These are phyloP conservation scores for Epithele typhae DNA, from an alignment of 768 basidiomycete species.

Conservation along the genomic window DNA sequence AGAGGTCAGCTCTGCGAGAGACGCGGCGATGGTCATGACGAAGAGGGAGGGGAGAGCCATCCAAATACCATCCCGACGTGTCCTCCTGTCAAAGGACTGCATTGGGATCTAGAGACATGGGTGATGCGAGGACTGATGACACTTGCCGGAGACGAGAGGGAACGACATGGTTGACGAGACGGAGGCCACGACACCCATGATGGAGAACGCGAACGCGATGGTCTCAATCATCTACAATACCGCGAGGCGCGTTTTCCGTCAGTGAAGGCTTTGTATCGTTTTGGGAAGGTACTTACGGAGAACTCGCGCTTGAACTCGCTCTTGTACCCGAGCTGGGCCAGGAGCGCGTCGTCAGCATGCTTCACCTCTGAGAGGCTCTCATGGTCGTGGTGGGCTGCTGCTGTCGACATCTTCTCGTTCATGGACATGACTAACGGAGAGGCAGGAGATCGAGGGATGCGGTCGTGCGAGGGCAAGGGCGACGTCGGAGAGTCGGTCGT, in stretches of 20 bases:
- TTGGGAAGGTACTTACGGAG: constrained; percentile 45
- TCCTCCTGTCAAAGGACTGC: constrained; percentile 40
- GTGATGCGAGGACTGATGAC: too few relatives aligned
- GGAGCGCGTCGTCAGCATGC: constrained; percentile 49
- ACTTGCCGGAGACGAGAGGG: constrained; percentile 54
- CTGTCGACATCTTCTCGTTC: too few relatives aligned
- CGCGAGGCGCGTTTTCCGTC: too few relatives aligned
- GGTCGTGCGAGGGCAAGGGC: too few relatives aligned
- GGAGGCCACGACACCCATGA: constrained; percentile 70
- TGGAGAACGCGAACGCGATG: constrained; percentile 62
- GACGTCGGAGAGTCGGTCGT: too few relatives aligned
- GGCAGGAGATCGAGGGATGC: too few relatives aligned
- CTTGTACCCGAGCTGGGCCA: constrained; percentile 70
- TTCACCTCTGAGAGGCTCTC: constrained; percentile 17
- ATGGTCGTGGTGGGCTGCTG: too few relatives aligned
- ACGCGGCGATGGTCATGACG: constrained; percentile 61
- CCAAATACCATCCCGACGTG: constrained; percentile 78
- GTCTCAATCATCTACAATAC: constrained; percentile 57
- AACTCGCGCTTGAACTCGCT: constrained; percentile 73
- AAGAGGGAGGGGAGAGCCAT: constrained; percentile 72
- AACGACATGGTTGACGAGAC: constrained; percentile 66
- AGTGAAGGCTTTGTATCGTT: too few relatives aligned
- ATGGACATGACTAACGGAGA: too few relatives aligned
- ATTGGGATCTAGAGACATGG: not conserved
- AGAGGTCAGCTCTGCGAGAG: constrained; percentile 68